These are phyloP conservation scores for Ophiostoma angusticollis DNA, from an alignment of 2,329 filamentous ascomycete genomes.

Conservation along the genomic window DNA sequence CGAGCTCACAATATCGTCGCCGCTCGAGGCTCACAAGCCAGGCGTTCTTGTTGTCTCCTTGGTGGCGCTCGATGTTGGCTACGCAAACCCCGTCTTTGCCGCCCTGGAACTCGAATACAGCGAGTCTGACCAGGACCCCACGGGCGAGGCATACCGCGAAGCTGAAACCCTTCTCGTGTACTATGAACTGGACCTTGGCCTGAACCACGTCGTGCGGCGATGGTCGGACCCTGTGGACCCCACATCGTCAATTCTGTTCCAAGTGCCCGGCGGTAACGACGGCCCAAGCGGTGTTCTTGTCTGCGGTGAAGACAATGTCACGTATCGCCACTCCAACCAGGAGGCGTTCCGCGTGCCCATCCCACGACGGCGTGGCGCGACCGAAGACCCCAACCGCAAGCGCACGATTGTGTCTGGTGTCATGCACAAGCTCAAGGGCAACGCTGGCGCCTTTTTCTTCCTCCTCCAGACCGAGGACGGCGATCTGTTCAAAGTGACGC, in stretches of 20 bases:
- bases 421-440: conserved; percentile 89
- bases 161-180: conserved; percentile 88
- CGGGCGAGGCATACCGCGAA: conserved; percentile 67
- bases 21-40: conserved; percentile 87
- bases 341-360: conserved; percentile 81
- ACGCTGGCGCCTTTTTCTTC: conserved; percentile 84
- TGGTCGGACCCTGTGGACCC: conserved; percentile 93
- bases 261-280: conserved; percentile 86
- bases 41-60: conserved; percentile 83
- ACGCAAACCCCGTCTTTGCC: conserved; percentile 94
- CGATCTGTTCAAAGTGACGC: conserved; percentile 92
- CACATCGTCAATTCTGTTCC: conserved; percentile 79
- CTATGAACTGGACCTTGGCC: conserved; percentile 89
- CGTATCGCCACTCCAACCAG: conserved; percentile 93
- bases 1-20: conserved; percentile 91
- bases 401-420: conserved; percentile 78
- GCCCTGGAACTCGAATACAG: conserved; percentile 88
- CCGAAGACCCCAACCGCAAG: conserved; percentile 85
- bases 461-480: conserved; percentile 92
- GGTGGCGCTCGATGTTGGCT: conserved; percentile 84
- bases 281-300: conserved; percentile 91
- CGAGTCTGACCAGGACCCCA: conserved; percentile 81
- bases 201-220: conserved; percentile 94
- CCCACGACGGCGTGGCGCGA: conserved; percentile 71
- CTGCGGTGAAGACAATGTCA: conserved; percentile 87